Percentiles rank a stretch among this genome's conserved stretches.
phyloP scores from a whole-genome alignment of 1,284 basidiomycete genomes.

The Jaminaea rosea region DNA sequence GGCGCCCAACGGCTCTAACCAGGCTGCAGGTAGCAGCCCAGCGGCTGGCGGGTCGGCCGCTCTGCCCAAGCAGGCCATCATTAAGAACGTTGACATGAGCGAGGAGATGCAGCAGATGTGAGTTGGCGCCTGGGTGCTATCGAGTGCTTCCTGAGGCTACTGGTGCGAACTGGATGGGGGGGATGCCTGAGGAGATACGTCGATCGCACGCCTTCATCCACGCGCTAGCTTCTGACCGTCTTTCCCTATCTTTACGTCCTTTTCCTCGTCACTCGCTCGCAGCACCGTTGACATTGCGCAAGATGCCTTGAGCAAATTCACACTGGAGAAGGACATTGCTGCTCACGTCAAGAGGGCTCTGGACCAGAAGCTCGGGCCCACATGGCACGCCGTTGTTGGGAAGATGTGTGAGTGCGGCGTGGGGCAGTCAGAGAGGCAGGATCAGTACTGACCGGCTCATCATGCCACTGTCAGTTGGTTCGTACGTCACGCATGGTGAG shows the following conservation, averaged over 20 bases:
- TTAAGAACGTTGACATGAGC: slow-evolving; percentile 94
- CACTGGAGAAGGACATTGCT: slow-evolving; percentile 91
- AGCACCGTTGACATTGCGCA: slow-evolving; percentile 78
- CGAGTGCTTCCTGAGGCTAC: too few species aligned
- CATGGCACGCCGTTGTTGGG: slow-evolving; percentile 96
- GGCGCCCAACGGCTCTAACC: neutral
- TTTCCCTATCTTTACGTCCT: too few species aligned
- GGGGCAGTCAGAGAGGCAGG: neutral
- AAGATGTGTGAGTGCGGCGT: slow-evolving; percentile 56
- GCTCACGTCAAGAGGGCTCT: slow-evolving; percentile 97
- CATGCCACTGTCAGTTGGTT: slow-evolving; percentile 63
- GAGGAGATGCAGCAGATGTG: slow-evolving; percentile 92
- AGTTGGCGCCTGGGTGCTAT: too few species aligned
- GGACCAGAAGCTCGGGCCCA: slow-evolving; percentile 78
- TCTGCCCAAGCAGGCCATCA: slow-evolving; percentile 57
- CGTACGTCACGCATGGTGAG: slow-evolving; percentile 92
- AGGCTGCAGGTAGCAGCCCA: neutral
- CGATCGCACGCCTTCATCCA: too few species aligned
- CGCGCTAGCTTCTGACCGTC: too few species aligned
- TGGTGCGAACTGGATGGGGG: too few species aligned
- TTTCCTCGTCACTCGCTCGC: too few species aligned
- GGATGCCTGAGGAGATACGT: too few species aligned
- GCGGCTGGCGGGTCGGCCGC: neutral
- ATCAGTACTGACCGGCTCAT: slow-evolving; percentile 12
- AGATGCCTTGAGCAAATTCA: slow-evolving; percentile 76